Evolutionary conservation across 176 grass and related monocot genomes (phyloP).

Genomic region (Avena insularis): DNA sequence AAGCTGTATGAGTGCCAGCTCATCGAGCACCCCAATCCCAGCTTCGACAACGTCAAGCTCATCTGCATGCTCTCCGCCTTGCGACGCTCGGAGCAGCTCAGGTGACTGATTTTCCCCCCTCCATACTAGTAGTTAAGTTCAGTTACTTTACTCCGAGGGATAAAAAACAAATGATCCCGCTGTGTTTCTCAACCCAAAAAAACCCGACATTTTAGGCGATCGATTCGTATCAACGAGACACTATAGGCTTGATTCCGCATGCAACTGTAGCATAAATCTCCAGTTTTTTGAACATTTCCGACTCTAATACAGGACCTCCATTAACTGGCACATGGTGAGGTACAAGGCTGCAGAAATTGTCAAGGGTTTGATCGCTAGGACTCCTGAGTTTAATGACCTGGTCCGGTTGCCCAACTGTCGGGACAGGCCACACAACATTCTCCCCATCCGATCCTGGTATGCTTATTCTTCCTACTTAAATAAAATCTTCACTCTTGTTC

Average conservation of each 20-base stretch:
- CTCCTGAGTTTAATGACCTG: constrained; percentile 32
- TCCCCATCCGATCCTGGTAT: constrained; percentile 17
- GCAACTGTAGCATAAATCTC: background rate
- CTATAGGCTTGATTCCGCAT: background rate
- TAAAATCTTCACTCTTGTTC: background rate
- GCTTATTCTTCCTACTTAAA: background rate
- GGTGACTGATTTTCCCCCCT: background rate
- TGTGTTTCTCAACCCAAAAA: background rate
- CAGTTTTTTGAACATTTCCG: background rate
- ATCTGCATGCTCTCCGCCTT: background rate
- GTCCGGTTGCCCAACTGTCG: background rate
- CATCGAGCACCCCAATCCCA: background rate
- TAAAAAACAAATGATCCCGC: background rate
- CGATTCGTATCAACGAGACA: no score
- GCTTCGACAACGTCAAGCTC: background rate
- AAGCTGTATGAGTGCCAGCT: background rate
- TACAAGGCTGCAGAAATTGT: background rate
- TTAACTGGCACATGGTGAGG: background rate
- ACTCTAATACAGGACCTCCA: background rate
- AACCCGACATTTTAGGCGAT: background rate
- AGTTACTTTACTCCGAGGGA: background rate
- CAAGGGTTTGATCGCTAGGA: constrained; percentile 20
- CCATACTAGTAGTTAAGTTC: background rate
- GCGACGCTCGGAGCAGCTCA: background rate
- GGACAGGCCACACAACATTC: constrained; percentile 21